Conservation (phyloP, 768 basidiomycete genomes). For the Mycena vitilis region DNA sequence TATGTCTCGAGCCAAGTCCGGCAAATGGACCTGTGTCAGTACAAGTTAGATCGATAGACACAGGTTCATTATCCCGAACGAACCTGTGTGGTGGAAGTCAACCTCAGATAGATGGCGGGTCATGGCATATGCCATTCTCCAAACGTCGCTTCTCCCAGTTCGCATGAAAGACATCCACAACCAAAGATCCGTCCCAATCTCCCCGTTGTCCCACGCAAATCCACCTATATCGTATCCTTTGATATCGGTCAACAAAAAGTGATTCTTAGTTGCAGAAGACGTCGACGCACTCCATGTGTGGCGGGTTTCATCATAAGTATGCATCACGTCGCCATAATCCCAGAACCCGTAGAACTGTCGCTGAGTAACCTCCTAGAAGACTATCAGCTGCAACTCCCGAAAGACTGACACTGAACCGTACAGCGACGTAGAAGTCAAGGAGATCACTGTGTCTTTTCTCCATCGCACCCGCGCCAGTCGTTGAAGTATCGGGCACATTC, state of each 20-base stretch:
- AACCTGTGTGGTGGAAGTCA: constrained; percentile 52
- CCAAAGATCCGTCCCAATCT: constrained; percentile 50
- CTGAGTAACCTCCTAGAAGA: constrained; percentile 22
- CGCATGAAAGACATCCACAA: constrained; percentile 55
- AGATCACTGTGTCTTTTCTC: constrained; percentile 51
- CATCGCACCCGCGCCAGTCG: constrained; percentile 45
- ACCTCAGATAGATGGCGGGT: constrained; percentile 52
- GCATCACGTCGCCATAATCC: constrained; percentile 54
- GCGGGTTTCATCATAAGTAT: constrained; percentile 53
- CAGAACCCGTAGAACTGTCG: constrained; percentile 50
- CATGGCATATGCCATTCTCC: constrained; percentile 49
- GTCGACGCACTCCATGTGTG: constrained; percentile 50
- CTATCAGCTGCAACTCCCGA: neutral
- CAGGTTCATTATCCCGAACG: constrained; percentile 36
- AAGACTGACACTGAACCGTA: neutral
- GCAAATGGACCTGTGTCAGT: constrained; percentile 44
- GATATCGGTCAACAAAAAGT: neutral
- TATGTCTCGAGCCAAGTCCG: constrained; percentile 47
- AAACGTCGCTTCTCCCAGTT: constrained; percentile 51
- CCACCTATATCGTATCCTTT: constrained; percentile 49
- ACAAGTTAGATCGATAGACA: too few relatives aligned
- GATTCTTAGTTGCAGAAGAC: neutral
- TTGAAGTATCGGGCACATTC: constrained; percentile 49
- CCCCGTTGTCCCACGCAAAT: constrained; percentile 35
- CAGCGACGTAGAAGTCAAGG: constrained; percentile 50